Evolutionary conservation across 2,329 filamentous ascomycete species (phyloP).

Genomic region (Emergomyces orientalis): DNA sequence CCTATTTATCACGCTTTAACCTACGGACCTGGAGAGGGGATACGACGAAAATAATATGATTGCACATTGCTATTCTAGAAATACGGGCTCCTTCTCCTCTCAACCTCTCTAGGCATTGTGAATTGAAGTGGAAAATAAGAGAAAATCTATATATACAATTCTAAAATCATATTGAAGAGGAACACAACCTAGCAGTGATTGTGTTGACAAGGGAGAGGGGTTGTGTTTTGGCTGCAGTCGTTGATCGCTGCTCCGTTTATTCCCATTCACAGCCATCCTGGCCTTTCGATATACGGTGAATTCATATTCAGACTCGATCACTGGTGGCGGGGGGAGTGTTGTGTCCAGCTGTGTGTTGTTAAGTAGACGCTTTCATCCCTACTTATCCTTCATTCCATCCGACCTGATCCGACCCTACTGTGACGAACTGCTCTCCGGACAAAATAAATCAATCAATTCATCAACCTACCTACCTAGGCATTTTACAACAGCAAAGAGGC

Average conservation of each 20-base stretch:
- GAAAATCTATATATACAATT: neutral
- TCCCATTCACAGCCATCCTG: neutral
- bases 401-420: neutral
- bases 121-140: neutral
- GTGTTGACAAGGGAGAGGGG: neutral
- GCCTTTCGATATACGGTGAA: neutral
- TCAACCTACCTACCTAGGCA: neutral
- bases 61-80: neutral
- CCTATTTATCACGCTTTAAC: conserved; percentile 1
- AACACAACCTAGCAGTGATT: too few species aligned
- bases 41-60: neutral
- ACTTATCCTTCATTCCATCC: neutral
- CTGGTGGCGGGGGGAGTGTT: neutral
- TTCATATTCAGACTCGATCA: neutral
- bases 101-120: neutral
- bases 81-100: neutral
- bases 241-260: neutral
- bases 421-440: neutral
- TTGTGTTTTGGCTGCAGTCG: neutral
- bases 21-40: neutral
- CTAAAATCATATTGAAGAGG: neutral
- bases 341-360: neutral
- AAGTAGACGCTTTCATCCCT: neutral
- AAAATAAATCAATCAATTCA: neutral
- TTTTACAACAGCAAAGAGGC: neutral